Conservation (phyloP, 371 early-diverging fungal genomes). For the Mortierella sp. region DNA sequence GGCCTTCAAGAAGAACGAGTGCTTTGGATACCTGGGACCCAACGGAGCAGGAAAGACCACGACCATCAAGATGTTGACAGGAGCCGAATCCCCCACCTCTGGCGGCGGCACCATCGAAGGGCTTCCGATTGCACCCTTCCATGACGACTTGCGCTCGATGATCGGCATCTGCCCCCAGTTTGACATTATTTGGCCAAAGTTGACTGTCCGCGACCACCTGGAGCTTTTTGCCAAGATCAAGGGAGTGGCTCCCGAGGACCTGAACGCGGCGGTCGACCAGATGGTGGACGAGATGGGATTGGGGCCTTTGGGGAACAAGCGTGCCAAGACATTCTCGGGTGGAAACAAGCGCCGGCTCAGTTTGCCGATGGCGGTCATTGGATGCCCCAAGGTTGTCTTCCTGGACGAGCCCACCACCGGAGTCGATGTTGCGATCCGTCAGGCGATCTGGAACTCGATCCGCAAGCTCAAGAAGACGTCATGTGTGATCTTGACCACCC, state of each 20-base stretch:
- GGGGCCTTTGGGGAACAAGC: constrained; percentile 37
- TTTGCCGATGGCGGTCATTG: constrained; percentile 70
- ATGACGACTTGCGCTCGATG: constrained; percentile 47
- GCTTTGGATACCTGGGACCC: constrained; percentile 76
- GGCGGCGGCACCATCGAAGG: constrained; percentile 73
- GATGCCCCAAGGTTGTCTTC: constrained; percentile 68
- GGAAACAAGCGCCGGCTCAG: constrained; percentile 73
- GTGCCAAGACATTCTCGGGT: constrained; percentile 61
- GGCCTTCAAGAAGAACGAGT: constrained; percentile 62
- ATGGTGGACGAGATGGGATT: constrained; percentile 59
- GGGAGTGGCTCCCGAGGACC: constrained; percentile 45
- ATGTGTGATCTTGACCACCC: constrained; percentile 62
- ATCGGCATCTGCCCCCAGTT: constrained; percentile 70
- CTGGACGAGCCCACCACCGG: constrained; percentile 78
- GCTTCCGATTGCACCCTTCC: constrained; percentile 50
- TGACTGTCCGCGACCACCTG: constrained; percentile 65
- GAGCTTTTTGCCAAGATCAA: constrained; percentile 60
- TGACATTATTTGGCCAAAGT: constrained; percentile 63
- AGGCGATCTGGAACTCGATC: constrained; percentile 64
- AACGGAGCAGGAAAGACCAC: constrained; percentile 70
- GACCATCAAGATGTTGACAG: constrained; percentile 74
- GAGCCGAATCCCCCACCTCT: constrained; percentile 65
- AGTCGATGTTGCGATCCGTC: constrained; percentile 62
- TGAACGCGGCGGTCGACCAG: constrained; percentile 33
- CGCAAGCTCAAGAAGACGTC: constrained; percentile 58